These are phyloP conservation scores for Talaromyces islandicus DNA, from an alignment of 2,329 filamentous ascomycete genomes.

Conservation along the genomic window DNA sequence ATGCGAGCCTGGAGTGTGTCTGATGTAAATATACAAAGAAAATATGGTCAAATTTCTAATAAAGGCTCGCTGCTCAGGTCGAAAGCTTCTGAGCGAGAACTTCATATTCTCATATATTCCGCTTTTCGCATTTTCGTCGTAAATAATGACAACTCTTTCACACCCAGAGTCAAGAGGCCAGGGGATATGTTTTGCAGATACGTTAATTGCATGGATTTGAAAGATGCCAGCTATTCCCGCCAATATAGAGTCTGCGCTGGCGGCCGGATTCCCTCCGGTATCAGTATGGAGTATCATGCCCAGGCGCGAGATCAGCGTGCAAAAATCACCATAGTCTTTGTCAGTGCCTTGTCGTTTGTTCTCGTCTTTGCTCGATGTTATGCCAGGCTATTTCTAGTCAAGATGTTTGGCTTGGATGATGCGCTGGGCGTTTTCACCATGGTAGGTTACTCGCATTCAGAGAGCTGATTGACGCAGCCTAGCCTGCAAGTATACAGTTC, in stretches of 20 bases:
- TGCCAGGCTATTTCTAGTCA: slow-evolving; percentile 40
- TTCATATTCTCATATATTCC: background rate
- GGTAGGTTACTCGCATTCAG: slow-evolving; percentile 23
- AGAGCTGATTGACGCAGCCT: background rate
- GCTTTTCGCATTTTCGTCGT: background rate
- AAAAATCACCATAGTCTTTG: slow-evolving; percentile 23
- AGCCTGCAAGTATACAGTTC: background rate
- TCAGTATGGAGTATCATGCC: slow-evolving; percentile 23
- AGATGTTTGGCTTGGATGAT: slow-evolving; percentile 42
- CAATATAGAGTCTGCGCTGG: slow-evolving; percentile 22
- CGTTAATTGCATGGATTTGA: background rate
- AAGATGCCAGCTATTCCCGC: slow-evolving; percentile 11
- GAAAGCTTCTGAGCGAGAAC: background rate
- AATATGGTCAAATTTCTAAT: background rate
- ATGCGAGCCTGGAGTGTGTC: background rate
- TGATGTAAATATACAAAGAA: background rate
- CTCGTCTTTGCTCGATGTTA: slow-evolving; percentile 40
- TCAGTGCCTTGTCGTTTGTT: slow-evolving; percentile 21
- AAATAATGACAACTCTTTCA: background rate
- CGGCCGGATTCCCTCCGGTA: slow-evolving; percentile 19
- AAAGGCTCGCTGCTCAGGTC: background rate
- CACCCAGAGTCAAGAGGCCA: background rate
- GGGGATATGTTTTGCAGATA: background rate
- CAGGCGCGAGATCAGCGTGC: slow-evolving; percentile 21
- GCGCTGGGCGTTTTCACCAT: slow-evolving; percentile 43